Base-by-base conservation (phyloP, 2,329 filamentous ascomycete genomes). In the Ophiostoma himal-ulmi region DNA sequence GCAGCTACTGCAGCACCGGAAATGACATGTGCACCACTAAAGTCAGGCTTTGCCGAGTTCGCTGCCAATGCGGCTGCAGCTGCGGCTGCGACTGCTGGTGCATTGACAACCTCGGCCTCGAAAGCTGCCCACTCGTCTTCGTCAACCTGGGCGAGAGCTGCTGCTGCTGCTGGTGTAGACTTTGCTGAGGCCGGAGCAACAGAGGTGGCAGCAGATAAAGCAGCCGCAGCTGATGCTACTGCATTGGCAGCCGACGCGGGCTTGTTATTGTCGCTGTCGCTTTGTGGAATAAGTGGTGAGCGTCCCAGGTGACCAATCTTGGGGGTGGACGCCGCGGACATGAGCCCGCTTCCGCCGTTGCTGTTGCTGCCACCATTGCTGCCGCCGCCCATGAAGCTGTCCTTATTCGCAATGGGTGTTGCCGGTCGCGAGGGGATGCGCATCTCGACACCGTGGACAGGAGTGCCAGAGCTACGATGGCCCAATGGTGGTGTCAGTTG, bases 91-190 rank as follows among this genome's bases (percentile, higher is more conserved):
- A 34, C 81, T 77, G 39, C 80, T 22, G 76, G 76, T 8, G 88
- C 90, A 70, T 96, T 88, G 69, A 79, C 72, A 5, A 79, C 75
- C 13, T 96, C 92, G 2, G 91, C 91, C 77, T 97, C 90, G 77
- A 96, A 96, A 10, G 92, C 91, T 1, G 91, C 90, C 91, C 91
- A 95, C 79, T 95, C 91, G 69, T 89, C 87, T 76, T 96, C 92
- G 77, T 94, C 88, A 10, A 92, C 74, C 22, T 34, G 68, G 66
- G 68, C 22, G 0, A 60, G 54, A 6, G 70, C 69, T 57, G 73
- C 70, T n/a, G 73, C 70, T n/a, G 74, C 60, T n/a, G 54, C 26
- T 13, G 3, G 5, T 13, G 34, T 22, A 22, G 36, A 39, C 17
- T 22, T 39, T 26, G 36, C 14, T 17, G 37, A 41, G 1, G n/a